A percentile compares a stretch with the other conserved stretches of the same genome.
Conservation (phyloP, 2,329 filamentous ascomycete genomes). For the Sarocladium brachiariae region DNA sequence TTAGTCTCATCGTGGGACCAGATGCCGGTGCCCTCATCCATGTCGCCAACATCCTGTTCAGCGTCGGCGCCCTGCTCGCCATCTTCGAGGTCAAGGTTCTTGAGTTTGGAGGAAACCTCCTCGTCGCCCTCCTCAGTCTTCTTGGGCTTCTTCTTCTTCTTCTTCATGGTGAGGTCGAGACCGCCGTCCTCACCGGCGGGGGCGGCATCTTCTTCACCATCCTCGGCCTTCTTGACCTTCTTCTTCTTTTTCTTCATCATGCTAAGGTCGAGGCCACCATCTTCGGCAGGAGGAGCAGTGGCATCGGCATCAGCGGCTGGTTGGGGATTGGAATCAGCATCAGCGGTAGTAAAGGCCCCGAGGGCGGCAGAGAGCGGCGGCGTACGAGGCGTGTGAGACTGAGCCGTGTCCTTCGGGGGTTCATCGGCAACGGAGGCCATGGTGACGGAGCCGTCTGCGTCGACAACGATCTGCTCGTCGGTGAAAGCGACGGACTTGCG, state of each 20-base stretch:
- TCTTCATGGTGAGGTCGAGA: slow-evolving; percentile 50
- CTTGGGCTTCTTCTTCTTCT: slow-evolving; percentile 66
- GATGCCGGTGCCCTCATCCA: slow-evolving; percentile 82
- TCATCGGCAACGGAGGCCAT: slow-evolving; percentile 67
- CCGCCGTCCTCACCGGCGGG: slow-evolving; percentile 42
- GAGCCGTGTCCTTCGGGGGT: slow-evolving; percentile 66
- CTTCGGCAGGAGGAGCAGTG: slow-evolving; percentile 34
- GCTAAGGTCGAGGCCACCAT: slow-evolving; percentile 50
- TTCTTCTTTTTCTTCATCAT: slow-evolving; percentile 85
- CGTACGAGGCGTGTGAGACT: slow-evolving; percentile 69
- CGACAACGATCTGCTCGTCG: slow-evolving; percentile 79
- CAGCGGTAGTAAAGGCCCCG: slow-evolving; percentile 46
- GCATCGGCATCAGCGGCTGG: slow-evolving; percentile 38
- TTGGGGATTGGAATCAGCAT: slow-evolving; percentile 29
- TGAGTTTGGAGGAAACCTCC: slow-evolving; percentile 53
- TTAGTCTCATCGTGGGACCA: slow-evolving; percentile 77
- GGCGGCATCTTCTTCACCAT: slow-evolving; percentile 39
- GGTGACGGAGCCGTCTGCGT: slow-evolving; percentile 80
- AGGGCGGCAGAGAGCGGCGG: slow-evolving; percentile 50
- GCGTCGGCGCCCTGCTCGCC: slow-evolving; percentile 48
- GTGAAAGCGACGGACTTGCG: slow-evolving; percentile 94
- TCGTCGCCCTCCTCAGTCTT: slow-evolving; percentile 57
- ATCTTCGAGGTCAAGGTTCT: slow-evolving; percentile 59
- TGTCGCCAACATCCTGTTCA: slow-evolving; percentile 62
- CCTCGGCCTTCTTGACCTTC: slow-evolving; percentile 38